Evolutionary conservation across 495 filamentous ascomycete species (phyloP).

Genomic region (Rhypophila decipiens): DNA sequence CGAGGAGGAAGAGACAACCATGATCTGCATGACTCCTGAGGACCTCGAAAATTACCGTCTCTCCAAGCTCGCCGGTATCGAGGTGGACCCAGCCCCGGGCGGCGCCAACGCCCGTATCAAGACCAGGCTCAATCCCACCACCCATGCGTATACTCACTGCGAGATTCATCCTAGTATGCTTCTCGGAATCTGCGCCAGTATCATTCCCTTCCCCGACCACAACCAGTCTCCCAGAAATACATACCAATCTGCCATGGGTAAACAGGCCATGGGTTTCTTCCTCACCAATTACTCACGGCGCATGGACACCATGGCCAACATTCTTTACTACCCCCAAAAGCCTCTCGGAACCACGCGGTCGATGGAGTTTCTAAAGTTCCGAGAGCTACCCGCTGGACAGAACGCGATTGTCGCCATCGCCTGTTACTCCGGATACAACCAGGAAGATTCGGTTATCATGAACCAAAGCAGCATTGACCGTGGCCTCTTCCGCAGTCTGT

Average conservation of each 20-base stretch:
- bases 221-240: slow-evolving; percentile 98
- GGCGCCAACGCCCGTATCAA: slow-evolving; percentile 66
- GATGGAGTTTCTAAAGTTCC: slow-evolving; percentile 98
- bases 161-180: slow-evolving; percentile 99
- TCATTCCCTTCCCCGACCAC: slow-evolving; percentile 99
- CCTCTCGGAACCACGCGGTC: slow-evolving; percentile 91
- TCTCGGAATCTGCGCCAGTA: slow-evolving; percentile 93
- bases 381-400: slow-evolving; percentile 92
- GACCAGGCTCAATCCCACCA: slow-evolving; percentile 70
- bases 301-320: slow-evolving; percentile 99
- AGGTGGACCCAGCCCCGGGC: slow-evolving; percentile 39
- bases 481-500: slow-evolving; percentile 93
- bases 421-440: slow-evolving; percentile 98
- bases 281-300: slow-evolving; percentile 91
- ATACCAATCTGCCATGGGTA: slow-evolving; percentile 99
- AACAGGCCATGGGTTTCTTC: slow-evolving; percentile 99
- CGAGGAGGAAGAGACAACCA: slow-evolving; percentile 95
- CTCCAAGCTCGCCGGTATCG: slow-evolving; percentile 38
- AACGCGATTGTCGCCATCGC: slow-evolving; percentile 98
- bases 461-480: slow-evolving; percentile 98
- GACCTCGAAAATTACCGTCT: slow-evolving; percentile 68
- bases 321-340: slow-evolving; percentile 98
- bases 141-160: slow-evolving; percentile 92
- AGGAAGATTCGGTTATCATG: slow-evolving; percentile 99
- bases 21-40: slow-evolving; percentile 98